A percentile compares a stretch with the other conserved stretches of the same genome.
These are phyloP conservation scores for Crotalaria pallida DNA, from an alignment of 306 rosid species.

Conservation along the genomic window DNA sequence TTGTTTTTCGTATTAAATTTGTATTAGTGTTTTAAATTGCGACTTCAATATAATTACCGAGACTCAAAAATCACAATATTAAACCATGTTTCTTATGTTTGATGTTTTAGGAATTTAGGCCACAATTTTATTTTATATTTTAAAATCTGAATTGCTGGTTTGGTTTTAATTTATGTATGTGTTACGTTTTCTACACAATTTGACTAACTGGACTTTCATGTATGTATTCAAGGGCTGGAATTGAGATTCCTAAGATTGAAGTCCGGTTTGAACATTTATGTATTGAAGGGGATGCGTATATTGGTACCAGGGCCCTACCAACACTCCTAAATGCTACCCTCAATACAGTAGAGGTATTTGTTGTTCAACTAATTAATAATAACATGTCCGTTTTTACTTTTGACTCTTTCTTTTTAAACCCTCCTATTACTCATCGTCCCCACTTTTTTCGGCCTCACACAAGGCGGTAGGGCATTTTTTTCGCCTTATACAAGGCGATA, in stretches of 20 bases:
- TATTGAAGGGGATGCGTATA: slow-evolving; percentile 69
- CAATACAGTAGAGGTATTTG: slow-evolving; percentile 54
- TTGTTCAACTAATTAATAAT: too few relatives aligned
- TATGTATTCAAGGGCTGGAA: slow-evolving; percentile 43
- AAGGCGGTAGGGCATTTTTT: too few relatives aligned
- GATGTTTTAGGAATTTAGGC: not conserved
- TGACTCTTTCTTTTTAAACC: too few relatives aligned
- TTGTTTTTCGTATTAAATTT: too few relatives aligned
- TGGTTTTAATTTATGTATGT: not conserved
- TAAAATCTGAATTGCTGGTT: too few relatives aligned
- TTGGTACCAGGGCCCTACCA: slow-evolving; percentile 80
- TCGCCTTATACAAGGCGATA: too few relatives aligned
- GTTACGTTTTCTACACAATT: not conserved
- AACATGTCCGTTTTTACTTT: too few relatives aligned
- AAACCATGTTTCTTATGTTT: not conserved
- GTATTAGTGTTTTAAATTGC: too few relatives aligned
- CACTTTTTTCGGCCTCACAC: too few relatives aligned
- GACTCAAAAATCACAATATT: too few relatives aligned
- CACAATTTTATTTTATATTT: not conserved
- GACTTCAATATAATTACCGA: too few relatives aligned
- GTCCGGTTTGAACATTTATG: slow-evolving; percentile 60
- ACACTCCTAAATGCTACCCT: slow-evolving; percentile 54
- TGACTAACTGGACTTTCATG: not conserved
- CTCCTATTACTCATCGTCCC: too few relatives aligned
- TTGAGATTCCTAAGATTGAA: slow-evolving; percentile 73